Conservation (phyloP, 1,284 basidiomycete species). For the Puccinia hordei region DNA sequence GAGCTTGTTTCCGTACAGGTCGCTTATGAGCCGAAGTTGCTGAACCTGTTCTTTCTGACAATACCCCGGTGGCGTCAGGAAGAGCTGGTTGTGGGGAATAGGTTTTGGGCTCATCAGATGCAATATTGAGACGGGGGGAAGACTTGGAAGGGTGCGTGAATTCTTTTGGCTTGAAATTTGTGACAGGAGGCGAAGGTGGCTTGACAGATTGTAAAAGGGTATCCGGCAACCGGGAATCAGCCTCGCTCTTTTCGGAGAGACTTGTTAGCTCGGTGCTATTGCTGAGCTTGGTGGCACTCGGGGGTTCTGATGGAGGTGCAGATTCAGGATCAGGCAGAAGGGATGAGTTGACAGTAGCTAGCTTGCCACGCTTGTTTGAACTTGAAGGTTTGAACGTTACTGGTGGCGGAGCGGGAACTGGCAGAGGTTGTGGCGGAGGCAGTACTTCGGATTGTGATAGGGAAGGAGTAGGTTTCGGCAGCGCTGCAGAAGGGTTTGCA, state of each 20-base stretch:
- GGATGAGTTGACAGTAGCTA: not conserved
- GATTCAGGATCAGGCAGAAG: not conserved
- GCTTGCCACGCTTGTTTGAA: slow-evolving; percentile 25
- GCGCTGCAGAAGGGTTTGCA: slow-evolving; percentile 18
- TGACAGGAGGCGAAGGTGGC: slow-evolving; percentile 8
- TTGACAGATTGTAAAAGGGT: not conserved
- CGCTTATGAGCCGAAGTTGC: not conserved
- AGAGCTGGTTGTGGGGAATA: not conserved
- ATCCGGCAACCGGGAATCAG: not conserved
- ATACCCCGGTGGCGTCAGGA: not conserved
- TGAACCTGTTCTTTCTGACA: not conserved
- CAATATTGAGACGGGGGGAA: not conserved
- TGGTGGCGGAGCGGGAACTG: slow-evolving; percentile 9
- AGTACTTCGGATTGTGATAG: not conserved
- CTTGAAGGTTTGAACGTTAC: slow-evolving; percentile 29
- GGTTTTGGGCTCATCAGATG: not conserved
- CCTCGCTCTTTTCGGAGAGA: slow-evolving; percentile 42
- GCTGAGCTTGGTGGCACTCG: slow-evolving; percentile 29
- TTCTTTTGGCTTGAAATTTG: not conserved
- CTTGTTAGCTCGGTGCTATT: slow-evolving; percentile 18
- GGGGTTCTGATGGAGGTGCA: slow-evolving; percentile 12
- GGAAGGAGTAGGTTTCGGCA: not conserved
- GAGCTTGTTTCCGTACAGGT: not conserved
- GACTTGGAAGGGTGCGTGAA: slow-evolving; percentile 4
- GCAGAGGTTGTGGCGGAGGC: not conserved